Conservation (phyloP, 2,329 filamentous ascomycete genomes). For the Aspergillus caelatus region DNA sequence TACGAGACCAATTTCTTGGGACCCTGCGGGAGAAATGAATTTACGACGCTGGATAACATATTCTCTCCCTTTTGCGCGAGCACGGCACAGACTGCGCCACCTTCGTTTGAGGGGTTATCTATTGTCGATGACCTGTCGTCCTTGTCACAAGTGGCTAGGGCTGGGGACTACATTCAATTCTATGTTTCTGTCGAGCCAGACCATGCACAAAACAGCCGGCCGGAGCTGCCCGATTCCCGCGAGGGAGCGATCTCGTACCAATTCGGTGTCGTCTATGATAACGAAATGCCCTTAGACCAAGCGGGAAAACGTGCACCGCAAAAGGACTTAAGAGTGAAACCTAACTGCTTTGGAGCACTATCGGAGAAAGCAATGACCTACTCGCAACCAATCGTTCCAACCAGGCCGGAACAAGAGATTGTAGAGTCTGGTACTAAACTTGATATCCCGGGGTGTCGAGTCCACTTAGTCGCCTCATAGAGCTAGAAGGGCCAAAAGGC, state of each 20-base stretch:
- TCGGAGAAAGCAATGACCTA: conserved; percentile 44
- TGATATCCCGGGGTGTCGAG: conserved; percentile 37
- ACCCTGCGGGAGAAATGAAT: conserved; percentile 14
- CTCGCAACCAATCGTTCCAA: conserved; percentile 25
- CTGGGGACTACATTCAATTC: conserved; percentile 46
- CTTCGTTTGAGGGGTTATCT: conserved; percentile 25
- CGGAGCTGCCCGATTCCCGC: not conserved
- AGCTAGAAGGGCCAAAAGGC: not conserved
- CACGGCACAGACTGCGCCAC: conserved; percentile 17
- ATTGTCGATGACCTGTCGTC: conserved; percentile 37
- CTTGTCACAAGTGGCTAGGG: conserved; percentile 41
- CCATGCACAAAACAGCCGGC: not conserved
- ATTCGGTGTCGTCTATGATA: conserved; percentile 37
- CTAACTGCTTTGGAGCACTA: conserved; percentile 41
- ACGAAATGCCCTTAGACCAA: conserved; percentile 20
- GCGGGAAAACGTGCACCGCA: not conserved
- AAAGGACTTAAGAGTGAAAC: conserved; percentile 28
- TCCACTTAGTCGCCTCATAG: conserved; percentile 23
- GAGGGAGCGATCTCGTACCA: conserved; percentile 25
- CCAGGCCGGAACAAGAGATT: conserved; percentile 4
- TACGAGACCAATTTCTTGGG: conserved; percentile 39
- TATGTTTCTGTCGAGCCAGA: conserved; percentile 38
- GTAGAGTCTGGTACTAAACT: conserved; percentile 35
- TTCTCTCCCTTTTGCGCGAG: conserved; percentile 20
- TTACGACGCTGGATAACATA: conserved; percentile 28